Evolutionary conservation across 768 basidiomycete genomes (phyloP), one percentile per base, ranked within the genome.

Genomic region (Psilocybe cubensis): DNA sequence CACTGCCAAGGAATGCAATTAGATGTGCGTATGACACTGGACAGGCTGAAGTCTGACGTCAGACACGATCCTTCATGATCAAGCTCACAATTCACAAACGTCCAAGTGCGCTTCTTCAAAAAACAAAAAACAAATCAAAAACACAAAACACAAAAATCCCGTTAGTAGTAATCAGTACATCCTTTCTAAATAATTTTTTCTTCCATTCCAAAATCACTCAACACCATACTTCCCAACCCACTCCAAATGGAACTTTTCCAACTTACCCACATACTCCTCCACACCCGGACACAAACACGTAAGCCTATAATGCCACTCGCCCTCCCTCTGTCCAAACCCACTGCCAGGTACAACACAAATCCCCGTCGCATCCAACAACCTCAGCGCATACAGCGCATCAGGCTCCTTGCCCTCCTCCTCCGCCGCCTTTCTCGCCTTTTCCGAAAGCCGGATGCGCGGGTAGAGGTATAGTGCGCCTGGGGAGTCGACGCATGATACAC

Each of bases 241-340:
- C 23, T 63, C 69, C 43, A 12, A 49, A 58, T 81, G 73, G 66
- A 74, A 77, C 7, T 61, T 59, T 75, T 94, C 94, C 45, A 98
- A 78, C 67, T 92, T 89, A 29, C 81, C 80, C 8, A 96, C 90
- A 69, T 95, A 98, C 65, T 95, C 94, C 43, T 96, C 96, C 17
- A 94, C 92, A 38, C 93, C 94, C 2, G 94, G 95, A 66, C 95
- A 97, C 62, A 98, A 75, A 66, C 96, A 97, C 7, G 97, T 99
- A 70, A 98, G 74, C 31, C 96, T 78, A 69, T 97, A 89, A 74
- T 99, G 96, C 74, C 86, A 88, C 67, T 95, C 89, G 23, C 91
- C 94, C 48, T 90, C 87, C 73, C 82, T 89, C 77, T 98, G 96
- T 4, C 96, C 96, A 70, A 99, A 99, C 1, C 96, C 96, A 46